phyloP scores from a whole-genome alignment of 108 stramenopile species.

The Bacterosira constricta region DNA sequence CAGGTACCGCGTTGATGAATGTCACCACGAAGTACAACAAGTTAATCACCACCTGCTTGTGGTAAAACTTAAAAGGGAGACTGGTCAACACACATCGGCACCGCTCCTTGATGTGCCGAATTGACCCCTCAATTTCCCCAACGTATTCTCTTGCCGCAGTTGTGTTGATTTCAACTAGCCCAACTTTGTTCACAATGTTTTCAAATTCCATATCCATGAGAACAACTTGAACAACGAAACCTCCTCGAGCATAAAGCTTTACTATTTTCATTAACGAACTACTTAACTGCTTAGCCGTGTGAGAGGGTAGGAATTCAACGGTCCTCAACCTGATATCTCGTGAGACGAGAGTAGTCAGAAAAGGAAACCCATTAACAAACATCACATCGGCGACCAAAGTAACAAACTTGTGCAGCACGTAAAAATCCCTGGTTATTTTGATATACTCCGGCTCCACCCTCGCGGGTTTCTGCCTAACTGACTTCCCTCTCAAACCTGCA shows the following conservation, averaged over 20 bases:
- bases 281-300: constrained; percentile 2
- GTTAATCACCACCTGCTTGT: constrained; percentile 1
- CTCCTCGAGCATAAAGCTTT: neutral
- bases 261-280: neutral
- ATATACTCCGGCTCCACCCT: constrained; percentile 15
- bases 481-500: constrained; percentile 30
- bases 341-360: constrained; percentile 42
- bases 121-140: constrained; percentile 10
- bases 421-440: constrained; percentile 8
- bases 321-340: constrained; percentile 39
- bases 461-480: constrained; percentile 4
- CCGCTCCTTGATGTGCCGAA: constrained; percentile 14
- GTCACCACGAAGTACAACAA: constrained; percentile 13
- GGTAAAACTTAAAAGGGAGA: constrained; percentile 9
- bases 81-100: neutral
- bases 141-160: constrained; percentile 35
- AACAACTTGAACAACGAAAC: constrained; percentile 8
- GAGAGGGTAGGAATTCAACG: constrained; percentile 9
- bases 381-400: constrained; percentile 39
- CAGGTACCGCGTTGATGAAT: constrained; percentile 32
- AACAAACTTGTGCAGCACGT: constrained; percentile 14
- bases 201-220: constrained; percentile 30
- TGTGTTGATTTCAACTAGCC: constrained; percentile 12
- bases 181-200: neutral
- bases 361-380: constrained; percentile 46